These are phyloP conservation scores for Heterobasidion annosum DNA, from an alignment of 1,284 basidiomycete species.

Conservation along the genomic window DNA sequence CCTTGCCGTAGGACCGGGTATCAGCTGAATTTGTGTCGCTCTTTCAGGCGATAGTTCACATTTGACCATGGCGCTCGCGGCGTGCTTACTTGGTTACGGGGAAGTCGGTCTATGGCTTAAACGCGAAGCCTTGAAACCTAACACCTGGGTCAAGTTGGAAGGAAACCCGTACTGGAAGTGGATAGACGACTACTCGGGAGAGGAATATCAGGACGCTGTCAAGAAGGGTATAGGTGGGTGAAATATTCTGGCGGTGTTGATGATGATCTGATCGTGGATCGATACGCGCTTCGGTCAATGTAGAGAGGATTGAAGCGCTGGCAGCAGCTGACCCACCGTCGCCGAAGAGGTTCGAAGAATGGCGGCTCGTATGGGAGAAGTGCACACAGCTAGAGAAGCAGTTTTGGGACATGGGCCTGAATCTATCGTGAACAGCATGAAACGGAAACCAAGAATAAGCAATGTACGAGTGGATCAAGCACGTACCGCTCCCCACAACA, in stretches of 20 bases:
- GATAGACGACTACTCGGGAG: constrained; percentile 79
- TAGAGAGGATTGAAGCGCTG: constrained; percentile 56
- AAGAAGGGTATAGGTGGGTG: constrained; percentile 58
- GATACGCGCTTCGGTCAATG: neutral
- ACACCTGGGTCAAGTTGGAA: constrained; percentile 48
- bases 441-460: neutral
- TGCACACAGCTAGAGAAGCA: constrained; percentile 76
- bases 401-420: constrained; percentile 87
- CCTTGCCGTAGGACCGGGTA: neutral
- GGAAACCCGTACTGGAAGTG: constrained; percentile 71
- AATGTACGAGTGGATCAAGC: too few species aligned
- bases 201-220: constrained; percentile 66
- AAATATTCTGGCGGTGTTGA: neutral
- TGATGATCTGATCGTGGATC: neutral
- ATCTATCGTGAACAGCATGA: constrained; percentile 19
- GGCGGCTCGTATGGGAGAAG: constrained; percentile 69
- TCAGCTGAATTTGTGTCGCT: neutral
- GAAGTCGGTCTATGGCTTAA: constrained; percentile 83
- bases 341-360: constrained; percentile 48
- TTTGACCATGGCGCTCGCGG: constrained; percentile 73
- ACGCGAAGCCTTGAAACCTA: constrained; percentile 38
- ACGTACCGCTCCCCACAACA: too few species aligned
- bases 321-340: constrained; percentile 63
- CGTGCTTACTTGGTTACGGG: constrained; percentile 91
- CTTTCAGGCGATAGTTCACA: constrained; percentile 62